Conservation (phyloP, 192 early-diverging fungal genomes). For the Physocladia obscura region DNA sequence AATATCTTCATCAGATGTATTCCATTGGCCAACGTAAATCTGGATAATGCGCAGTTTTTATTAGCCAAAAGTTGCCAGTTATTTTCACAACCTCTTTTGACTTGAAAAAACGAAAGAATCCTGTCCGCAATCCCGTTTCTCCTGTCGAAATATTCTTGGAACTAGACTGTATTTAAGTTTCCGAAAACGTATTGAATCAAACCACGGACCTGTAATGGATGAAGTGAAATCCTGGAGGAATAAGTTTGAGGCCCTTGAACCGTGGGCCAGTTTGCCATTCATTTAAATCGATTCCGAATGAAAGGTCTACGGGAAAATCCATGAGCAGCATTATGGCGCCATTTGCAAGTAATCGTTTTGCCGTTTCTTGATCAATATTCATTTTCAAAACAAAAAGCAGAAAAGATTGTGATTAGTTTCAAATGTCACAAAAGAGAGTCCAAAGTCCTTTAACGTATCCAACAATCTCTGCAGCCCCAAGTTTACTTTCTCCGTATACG, state of each 20-base stretch:
- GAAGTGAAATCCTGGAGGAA: conserved; percentile 93
- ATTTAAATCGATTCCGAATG: conserved; percentile 91
- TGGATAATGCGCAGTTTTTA: conserved; percentile 39
- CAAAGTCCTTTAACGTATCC: conserved; percentile 89
- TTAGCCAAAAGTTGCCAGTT: neutral
- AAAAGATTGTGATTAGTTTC: conserved; percentile 28
- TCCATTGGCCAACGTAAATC: conserved; percentile 82
- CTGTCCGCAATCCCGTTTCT: conserved; percentile 60
- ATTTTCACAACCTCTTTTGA: conserved; percentile 56
- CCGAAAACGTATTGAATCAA: neutral
- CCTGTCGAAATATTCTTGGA: conserved; percentile 36
- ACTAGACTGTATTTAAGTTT: conserved; percentile 19
- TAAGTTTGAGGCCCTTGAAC: conserved; percentile 90
- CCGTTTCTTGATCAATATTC: conserved; percentile 78
- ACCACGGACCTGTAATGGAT: conserved; percentile 74
- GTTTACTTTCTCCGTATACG: conserved; percentile 94
- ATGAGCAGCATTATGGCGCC: conserved; percentile 81
- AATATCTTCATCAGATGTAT: conserved; percentile 71
- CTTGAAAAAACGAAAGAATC: conserved; percentile 76
- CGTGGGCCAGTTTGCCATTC: conserved; percentile 86
- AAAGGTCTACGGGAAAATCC: conserved; percentile 71
- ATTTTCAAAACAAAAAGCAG: neutral
- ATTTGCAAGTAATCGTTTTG: conserved; percentile 70
- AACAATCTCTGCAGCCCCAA: conserved; percentile 92
- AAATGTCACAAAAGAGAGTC: conserved; percentile 67